phyloP scores from a whole-genome alignment of 768 basidiomycete genomes.

The Pleurotus ostreatus region DNA sequence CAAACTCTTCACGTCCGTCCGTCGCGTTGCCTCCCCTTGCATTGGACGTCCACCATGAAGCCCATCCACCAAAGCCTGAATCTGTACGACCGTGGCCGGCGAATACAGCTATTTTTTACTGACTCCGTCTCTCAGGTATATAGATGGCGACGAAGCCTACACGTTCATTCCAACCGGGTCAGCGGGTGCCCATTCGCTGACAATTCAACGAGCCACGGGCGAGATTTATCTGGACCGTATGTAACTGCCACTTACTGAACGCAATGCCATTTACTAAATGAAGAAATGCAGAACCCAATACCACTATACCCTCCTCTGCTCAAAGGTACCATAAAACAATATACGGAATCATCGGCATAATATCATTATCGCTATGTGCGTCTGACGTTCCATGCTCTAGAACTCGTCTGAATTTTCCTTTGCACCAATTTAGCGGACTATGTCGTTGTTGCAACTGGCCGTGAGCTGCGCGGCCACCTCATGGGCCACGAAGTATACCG shows the following conservation, averaged over 20 bases:
- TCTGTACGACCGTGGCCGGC: conserved; percentile 38
- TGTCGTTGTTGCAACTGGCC: conserved; percentile 81
- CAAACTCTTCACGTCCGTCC: conserved; percentile 39
- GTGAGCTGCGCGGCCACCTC: conserved; percentile 72
- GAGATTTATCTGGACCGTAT: conserved; percentile 69
- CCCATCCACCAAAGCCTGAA: conserved; percentile 69
- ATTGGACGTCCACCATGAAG: conserved; percentile 48
- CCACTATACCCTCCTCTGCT: conserved; percentile 47
- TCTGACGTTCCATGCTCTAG: conserved; percentile 12
- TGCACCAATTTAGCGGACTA: conserved; percentile 71
- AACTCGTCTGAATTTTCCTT: conserved; percentile 1
- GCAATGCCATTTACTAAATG: neutral
- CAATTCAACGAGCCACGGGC: conserved; percentile 70
- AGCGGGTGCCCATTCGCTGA: conserved; percentile 59
- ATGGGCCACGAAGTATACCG: conserved; percentile 86
- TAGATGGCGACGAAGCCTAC: conserved; percentile 69
- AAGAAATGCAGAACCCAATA: conserved; percentile 43
- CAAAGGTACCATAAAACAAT: conserved; percentile 60
- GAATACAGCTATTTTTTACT: conserved; percentile 4
- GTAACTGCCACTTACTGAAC: conserved; percentile 15
- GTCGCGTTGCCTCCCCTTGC: conserved; percentile 14
- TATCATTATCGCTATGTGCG: conserved; percentile 74
- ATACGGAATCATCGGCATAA: conserved; percentile 74
- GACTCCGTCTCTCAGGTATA: conserved; percentile 43
- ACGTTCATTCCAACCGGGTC: conserved; percentile 69